Evolutionary conservation across 1,284 basidiomycete species (phyloP).

Genomic region (Fistulinella staudtii): DNA sequence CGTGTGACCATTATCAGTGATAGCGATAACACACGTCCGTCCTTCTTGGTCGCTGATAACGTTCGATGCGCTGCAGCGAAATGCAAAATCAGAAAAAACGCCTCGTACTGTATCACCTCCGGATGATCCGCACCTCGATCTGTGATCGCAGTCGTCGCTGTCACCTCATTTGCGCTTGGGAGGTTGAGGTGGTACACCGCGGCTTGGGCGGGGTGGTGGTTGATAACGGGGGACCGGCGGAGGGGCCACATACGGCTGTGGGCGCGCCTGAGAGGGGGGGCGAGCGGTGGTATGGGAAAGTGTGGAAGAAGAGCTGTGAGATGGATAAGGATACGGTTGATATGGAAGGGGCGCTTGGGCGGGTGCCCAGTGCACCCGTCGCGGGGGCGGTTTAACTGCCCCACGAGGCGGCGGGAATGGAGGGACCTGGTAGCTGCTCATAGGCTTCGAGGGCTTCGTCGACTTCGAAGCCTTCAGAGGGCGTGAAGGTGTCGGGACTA

Average conservation of each 20-base stretch:
- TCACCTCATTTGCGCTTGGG: constrained; percentile 20
- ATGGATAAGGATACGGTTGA: constrained; percentile 29
- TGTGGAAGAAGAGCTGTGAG: constrained; percentile 14
- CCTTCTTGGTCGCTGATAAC: constrained; percentile 18
- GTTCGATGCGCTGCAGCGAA: constrained; percentile 17
- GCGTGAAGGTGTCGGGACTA: constrained; percentile 7
- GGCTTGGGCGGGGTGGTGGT: constrained; percentile 9
- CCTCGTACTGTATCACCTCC: constrained; percentile 18
- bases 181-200: constrained; percentile 1
- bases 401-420: constrained; percentile 26
- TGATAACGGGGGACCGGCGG: constrained; percentile 22
- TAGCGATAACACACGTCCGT: constrained; percentile 10
- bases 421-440: constrained; percentile 11
- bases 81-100: constrained; percentile 20
- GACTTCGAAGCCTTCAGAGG: constrained; percentile 1
- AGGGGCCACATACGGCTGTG: constrained; percentile 2
- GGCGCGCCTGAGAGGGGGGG: constrained; percentile 7
- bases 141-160: constrained; percentile 11
- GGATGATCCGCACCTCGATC: constrained; percentile 27
- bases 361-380: constrained; percentile 29
- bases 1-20: constrained; percentile 22
- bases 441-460: neutral
- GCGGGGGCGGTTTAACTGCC: constrained; percentile 11
- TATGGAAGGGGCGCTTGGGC: constrained; percentile 26
- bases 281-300: constrained; percentile 11